phyloP scores from a whole-genome alignment of 2,329 filamentous ascomycete genomes.

The Exophiala calicioides region DNA sequence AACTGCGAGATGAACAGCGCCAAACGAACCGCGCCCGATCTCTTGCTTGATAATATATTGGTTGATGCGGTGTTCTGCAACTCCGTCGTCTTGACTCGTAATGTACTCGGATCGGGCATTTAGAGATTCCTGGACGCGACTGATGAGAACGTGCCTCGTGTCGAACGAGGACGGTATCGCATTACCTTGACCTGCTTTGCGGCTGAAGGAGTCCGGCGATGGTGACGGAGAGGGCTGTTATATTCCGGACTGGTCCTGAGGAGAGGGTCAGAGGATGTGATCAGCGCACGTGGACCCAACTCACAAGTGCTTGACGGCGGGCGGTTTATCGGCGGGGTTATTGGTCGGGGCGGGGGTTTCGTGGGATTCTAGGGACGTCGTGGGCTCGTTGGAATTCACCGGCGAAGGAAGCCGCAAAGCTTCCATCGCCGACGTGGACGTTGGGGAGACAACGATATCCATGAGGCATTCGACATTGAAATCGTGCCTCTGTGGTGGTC shows the following conservation, averaged over 20 bases:
- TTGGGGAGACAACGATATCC: conserved; percentile 32
- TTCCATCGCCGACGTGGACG: conserved; percentile 28
- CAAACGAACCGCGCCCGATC: conserved; percentile 95
- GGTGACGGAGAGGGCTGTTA: conserved; percentile 66
- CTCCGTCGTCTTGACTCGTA: conserved; percentile 79
- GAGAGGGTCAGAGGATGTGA: conserved; percentile 9
- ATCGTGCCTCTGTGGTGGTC: conserved; percentile 68
- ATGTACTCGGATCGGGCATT: conserved; percentile 85
- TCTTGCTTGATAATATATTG: conserved; percentile 93
- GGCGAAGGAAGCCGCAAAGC: conserved; percentile 13
- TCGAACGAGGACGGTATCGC: conserved; percentile 9
- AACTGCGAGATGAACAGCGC: conserved; percentile 83
- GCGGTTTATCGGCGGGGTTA: conserved; percentile 20
- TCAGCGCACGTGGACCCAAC: conserved; percentile 20
- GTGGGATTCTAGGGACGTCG: conserved; percentile 43
- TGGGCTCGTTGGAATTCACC: conserved; percentile 39
- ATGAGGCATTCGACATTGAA: conserved; percentile 30
- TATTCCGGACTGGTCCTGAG: conserved; percentile 59
- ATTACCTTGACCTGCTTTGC: conserved; percentile 65
- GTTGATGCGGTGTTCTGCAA: conserved; percentile 82
- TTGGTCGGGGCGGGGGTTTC: conserved; percentile 47
- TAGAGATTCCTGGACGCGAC: conserved; percentile 71
- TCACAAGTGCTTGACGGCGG: conserved; percentile 52
- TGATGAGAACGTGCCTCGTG: conserved; percentile 7
- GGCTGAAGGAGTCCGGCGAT: conserved; percentile 61